These are phyloP conservation scores for Diaporthe ampelina DNA, from an alignment of 2,329 filamentous ascomycete species.

Conservation along the genomic window DNA sequence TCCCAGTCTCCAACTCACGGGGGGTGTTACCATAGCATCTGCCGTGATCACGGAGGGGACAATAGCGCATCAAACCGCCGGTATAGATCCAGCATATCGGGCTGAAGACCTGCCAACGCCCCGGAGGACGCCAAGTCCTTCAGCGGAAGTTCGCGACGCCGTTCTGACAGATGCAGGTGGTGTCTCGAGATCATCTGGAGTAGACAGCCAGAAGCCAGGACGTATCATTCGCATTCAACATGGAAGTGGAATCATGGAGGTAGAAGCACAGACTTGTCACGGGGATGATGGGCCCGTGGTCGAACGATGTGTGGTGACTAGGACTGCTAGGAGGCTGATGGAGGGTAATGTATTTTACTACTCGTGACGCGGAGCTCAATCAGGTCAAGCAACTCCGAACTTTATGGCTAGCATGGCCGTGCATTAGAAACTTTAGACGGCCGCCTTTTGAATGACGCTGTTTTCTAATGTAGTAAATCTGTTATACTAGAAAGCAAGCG, in stretches of 20 bases:
- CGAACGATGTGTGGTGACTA: slow-evolving; percentile 2
- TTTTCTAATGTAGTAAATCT: no score
- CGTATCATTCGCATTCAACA: background rate
- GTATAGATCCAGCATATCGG: no score
- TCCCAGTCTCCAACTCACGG: slow-evolving; percentile 10
- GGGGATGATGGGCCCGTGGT: background rate
- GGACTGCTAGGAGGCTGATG: slow-evolving; percentile 5
- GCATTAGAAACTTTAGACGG: no score
- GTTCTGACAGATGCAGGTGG: background rate
- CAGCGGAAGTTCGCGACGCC: background rate
- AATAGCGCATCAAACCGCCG: background rate
- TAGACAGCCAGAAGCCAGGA: background rate
- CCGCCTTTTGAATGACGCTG: no score
- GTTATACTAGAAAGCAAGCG: no score
- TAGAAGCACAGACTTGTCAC: background rate
- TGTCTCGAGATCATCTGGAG: background rate
- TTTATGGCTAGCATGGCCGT: no score
- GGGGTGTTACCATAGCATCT: background rate
- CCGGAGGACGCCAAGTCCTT: background rate
- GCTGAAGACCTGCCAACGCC: background rate
- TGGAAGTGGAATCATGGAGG: background rate
- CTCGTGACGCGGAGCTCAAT: background rate
- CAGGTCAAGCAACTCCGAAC: no score
- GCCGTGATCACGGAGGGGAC: background rate
- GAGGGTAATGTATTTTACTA: slow-evolving; percentile 4